Base-by-base conservation (phyloP, 2,329 filamentous ascomycete species). In the Fusarium sp. region DNA sequence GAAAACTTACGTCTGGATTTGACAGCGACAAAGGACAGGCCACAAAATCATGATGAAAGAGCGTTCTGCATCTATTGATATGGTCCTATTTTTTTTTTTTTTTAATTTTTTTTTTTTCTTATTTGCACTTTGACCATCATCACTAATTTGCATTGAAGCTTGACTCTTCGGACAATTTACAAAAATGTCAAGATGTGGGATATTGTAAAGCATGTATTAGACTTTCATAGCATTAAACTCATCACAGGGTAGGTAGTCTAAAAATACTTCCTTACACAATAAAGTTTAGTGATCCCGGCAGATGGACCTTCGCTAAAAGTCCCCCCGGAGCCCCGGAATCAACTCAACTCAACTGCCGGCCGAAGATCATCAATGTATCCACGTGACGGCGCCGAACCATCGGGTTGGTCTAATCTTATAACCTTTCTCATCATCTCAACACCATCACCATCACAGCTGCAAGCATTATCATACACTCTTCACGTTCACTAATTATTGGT, bases 301-400 rank as follows among this genome's bases (percentile, higher is more conserved):
- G 12, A 47, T 62, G 61, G 65, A 42, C 37, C 52, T 28, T 30
- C 23, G n/a, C 41, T 41, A 47, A 36, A 34, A 23, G 15, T 9
- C 20, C 31, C 46, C 31, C 41, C 45, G 36, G 16, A 40, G 18
- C 37, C 9, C 45, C 60, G 38, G 62, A 51, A 46, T 37, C 40
- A 4, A 13, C 18, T 37, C 7, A 15, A 18, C 15, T 20, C 57
- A 61, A 30, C 58, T 53, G 28, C 56, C 58, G 56, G 50, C 45
- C 47, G 57, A 67, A 49, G 41, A 57, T 53, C 56, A 46, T 30
- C 55, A 45, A 52, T 45, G 40, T 57, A 40, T 28, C 66, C 66
- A 69, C 65, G 66, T 69, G 66, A 69, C 38, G 45, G 36, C 51
- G 4, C 65, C 55, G 66, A 51, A 36, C 51, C 23, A 40, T 62